Evolutionary conservation across 148 eudicot genomes (phyloP), one percentile per base, ranked within the genome.

Genomic region (Arctostaphylos glauca): DNA sequence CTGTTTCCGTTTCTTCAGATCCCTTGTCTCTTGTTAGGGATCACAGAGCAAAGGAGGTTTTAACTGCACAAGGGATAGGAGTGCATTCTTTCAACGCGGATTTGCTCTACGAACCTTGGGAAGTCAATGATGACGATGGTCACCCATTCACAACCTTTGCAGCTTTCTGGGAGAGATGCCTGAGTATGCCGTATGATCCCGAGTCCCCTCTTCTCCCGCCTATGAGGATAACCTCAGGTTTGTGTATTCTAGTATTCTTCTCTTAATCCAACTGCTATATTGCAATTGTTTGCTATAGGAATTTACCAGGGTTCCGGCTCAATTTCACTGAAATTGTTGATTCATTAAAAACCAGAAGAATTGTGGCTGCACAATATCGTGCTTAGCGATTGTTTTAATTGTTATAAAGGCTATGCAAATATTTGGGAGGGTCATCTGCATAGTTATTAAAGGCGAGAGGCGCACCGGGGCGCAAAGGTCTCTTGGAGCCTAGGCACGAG

Each of bases 81-180:
- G 98, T 96, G 78, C 94, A 90, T 7, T 94, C 99, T 43, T 96
- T 96, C 86, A 96, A 96, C 60, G 94, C 97, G 2, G 99, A 96
- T 88, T 88, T 96, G 91, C 89, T 96, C 71, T 96, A 96, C 80
- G 96, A 96, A 84, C 99, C 99, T 6, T 96, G 99, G 99, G 96
- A 94, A 78, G 94, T 96, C 81, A 83, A 82, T 62, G 94, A 96
- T 84, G 90, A 88, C 52, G 85, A 88, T 76, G 91, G 93, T 31
- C 94, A 85, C 38, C 98, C 99, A 21, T 96, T 96, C 89, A 81
- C 82, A 58, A 94, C 94, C 64, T 96, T 96, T 83, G 66, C 91
- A 46, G 85, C 90, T 79, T 94, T 96, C 88, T 96, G 99, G 99
- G 94, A 89, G 25, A 91, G 91, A 89, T 96, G 97, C 92, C 99